Base-by-base conservation (phyloP, 2,329 filamentous ascomycete genomes). In the Plectosphaerella sp. region DNA sequence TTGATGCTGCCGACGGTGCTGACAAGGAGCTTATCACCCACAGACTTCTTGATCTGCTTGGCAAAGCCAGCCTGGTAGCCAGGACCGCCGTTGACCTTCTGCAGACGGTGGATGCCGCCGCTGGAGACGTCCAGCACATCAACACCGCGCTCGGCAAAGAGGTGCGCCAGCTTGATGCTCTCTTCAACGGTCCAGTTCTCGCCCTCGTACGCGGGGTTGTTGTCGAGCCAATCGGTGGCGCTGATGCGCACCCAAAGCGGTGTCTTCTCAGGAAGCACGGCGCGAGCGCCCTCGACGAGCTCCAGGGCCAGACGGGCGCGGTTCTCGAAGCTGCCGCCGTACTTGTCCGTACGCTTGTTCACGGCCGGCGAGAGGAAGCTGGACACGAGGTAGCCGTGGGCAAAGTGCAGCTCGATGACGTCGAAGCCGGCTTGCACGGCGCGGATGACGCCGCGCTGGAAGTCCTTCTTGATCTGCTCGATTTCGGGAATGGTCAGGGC, bases 211-310 rank as follows among this genome's bases (percentile, higher is more conserved):
- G 74, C 72, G 1, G 75, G 73, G 47, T 79, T 75, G 53, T 79
- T 74, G 53, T 90, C 85, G 0, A 92, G 76, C 86, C 86, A 91
- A 62, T 92, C 89, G 0, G 84, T 85, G 0, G 84, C 87, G 15
- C 80, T 85, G 58, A 93, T 80, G 24, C 89, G 82, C 14, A 89
- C 72, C 63, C 91, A 86, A 0, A 93, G 72, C 0, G 89, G 89
- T 80, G 88, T 88, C 2, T 71, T 67, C 8, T 83, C 70, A 0
- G 87, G 87, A 1, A 91, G 86, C 1, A 74, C 77, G 1, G 74
- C 72, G 9, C 90, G 77, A 1, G 82, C 77, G 7, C 81, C 67
- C 14, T 88, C 80, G 4, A 85, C 80, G 5, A 88, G 66, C 64
- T 94, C 89, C 3, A 90, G 67, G 0, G 80, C 77, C 7, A 80